A percentile compares a stretch with the other conserved stretches of the same genome.
These are phyloP conservation scores for Zelonia costaricensis DNA, from an alignment of 208 protist genomes.

Conservation along the genomic window DNA sequence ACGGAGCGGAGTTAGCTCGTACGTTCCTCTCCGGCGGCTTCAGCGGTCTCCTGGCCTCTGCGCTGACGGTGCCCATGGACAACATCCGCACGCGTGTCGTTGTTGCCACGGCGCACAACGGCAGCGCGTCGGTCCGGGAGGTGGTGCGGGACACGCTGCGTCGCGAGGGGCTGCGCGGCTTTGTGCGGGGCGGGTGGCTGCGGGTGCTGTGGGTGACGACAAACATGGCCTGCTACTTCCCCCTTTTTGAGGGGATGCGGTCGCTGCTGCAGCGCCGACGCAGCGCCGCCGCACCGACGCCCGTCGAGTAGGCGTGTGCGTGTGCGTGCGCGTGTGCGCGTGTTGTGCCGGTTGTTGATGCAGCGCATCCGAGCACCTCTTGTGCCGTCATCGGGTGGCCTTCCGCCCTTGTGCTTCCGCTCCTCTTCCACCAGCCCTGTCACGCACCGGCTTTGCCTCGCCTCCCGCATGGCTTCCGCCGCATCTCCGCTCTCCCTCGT, in stretches of 20 bases:
- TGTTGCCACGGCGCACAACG: slow-evolving; percentile 44
- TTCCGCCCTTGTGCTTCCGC: no score
- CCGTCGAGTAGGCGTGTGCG: neutral
- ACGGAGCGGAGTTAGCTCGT: slow-evolving; percentile 40
- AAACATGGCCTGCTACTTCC: slow-evolving; percentile 86
- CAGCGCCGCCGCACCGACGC: neutral
- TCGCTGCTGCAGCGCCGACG: slow-evolving; percentile 15
- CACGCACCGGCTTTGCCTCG: neutral
- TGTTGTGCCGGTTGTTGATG: neutral
- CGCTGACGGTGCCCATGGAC: slow-evolving; percentile 76
- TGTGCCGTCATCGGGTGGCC: no score
- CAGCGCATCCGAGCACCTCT: no score
- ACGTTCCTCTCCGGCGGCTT: slow-evolving; percentile 77
- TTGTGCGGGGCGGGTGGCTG: slow-evolving; percentile 63
- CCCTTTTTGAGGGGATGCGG: slow-evolving; percentile 59
- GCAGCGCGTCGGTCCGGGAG: slow-evolving; percentile 28
- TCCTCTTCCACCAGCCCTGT: neutral
- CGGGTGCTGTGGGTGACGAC: slow-evolving; percentile 79
- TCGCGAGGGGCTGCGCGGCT: slow-evolving; percentile 50
- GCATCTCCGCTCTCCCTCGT: neutral
- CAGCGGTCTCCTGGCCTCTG: slow-evolving; percentile 65
- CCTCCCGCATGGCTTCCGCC: neutral
- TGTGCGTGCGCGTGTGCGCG: slow-evolving; percentile 1
- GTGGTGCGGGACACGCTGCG: slow-evolving; percentile 48
- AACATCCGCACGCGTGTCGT: slow-evolving; percentile 72